Evolutionary conservation across 805 yeast species (phyloP).

Genomic region (Candida montana): DNA sequence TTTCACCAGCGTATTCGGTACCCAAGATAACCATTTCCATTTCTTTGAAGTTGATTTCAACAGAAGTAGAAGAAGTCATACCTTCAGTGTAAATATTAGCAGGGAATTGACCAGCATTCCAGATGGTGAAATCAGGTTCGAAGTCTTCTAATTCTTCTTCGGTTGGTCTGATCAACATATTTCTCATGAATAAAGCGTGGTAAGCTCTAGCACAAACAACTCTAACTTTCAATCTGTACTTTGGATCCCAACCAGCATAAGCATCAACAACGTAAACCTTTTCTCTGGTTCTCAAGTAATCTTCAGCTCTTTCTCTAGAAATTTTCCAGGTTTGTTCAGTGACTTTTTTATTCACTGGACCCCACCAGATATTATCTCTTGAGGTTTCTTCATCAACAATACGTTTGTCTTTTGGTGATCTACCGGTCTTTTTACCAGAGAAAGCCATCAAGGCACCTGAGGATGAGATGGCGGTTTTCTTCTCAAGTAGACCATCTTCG

Average conservation of each 20-base stretch:
- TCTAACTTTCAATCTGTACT: conserved; percentile 92
- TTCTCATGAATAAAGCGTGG: conserved; percentile 97
- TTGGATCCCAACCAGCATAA: conserved; percentile 98
- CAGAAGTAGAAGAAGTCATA: conserved; percentile 94
- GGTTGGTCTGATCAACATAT: conserved; percentile 95
- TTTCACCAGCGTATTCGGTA: conserved; percentile 99
- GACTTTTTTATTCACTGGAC: conserved; percentile 95
- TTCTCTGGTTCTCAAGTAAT: conserved; percentile 92
- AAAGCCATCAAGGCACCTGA: conserved; percentile 94
- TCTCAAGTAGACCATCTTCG: conserved; percentile 90
- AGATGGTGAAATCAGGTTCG: conserved; percentile 96
- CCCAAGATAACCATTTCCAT: conserved; percentile 99
- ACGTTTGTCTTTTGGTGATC: conserved; percentile 98
- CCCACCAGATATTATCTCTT: conserved; percentile 92
- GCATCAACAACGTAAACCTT: conserved; percentile 95
- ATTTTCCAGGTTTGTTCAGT: conserved; percentile 93
- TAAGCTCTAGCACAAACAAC: conserved; percentile 97
- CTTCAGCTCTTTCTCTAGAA: conserved; percentile 93
- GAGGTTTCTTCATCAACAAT: conserved; percentile 93
- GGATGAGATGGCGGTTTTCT: conserved; percentile 85
- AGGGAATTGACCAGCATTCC: conserved; percentile 99
- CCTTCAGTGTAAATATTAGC: conserved; percentile 95
- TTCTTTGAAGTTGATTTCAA: conserved; percentile 91
- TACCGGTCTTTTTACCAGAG: conserved; percentile 94
- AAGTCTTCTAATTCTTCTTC: conserved; percentile 80